Base-by-base conservation (phyloP, 306 rosid genomes). In the Acacia acuminata region DNA sequence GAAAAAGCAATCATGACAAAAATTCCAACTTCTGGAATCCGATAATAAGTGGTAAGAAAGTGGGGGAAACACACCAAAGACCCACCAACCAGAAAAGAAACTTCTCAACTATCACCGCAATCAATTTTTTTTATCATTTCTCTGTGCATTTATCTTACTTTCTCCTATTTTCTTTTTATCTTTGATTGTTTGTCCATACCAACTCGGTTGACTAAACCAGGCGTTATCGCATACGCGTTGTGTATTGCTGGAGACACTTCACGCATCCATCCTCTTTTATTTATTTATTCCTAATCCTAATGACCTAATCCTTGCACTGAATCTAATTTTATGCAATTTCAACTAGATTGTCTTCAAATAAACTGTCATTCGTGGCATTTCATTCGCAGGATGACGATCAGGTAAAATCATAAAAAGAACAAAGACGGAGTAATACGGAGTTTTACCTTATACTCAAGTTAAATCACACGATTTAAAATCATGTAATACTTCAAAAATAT, bases 21-120 rank as follows among this genome's bases (percentile, higher is more conserved):
- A 66, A 61, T 10, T 67, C 47, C 20, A 74, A 67, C 79, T 86
- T 89, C 85, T 75, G 88, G 91, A 88, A 84, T 69, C 50, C 67
- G 76, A 68, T 34, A 47, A 80, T 34, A 42, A 80, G 76, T 71
- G 77, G 73, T 2, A 61, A 79, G 36, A 55, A 71, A 73, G 48
- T 75, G 81, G 73, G 77, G 73, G 83, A 81, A 77, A 77, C 79
- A 73, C 58, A 85, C 85, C 87, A 47, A 30, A 77, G 68, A 67
- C 38, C 75, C 56, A 56, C 27, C 71, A 45, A 45, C 58, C 30
- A 79, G 81, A 82, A 71, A 48, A 76, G 79, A 81, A 78, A 73
- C 85, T 84, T 78, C 79, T 48, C 53, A 25, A 80, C 63, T 73
- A 63, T 67, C 79, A 82, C 44, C 73, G 20, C 45, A 71, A 61